phyloP scores from a whole-genome alignment of 2,329 filamentous ascomycete genomes.

The Colletotrichum tropicale region DNA sequence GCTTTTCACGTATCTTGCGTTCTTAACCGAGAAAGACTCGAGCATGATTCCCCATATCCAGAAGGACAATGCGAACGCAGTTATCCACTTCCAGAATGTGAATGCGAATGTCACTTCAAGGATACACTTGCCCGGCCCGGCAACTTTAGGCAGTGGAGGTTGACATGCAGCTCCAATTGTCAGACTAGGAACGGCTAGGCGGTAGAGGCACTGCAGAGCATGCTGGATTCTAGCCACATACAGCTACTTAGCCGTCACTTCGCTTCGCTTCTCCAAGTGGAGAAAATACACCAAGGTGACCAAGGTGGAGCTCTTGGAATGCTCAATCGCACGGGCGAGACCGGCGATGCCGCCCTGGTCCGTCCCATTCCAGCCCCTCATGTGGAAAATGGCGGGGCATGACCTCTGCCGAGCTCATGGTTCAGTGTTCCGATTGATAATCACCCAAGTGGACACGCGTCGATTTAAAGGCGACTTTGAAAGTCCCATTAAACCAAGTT shows the following conservation, averaged over 20 bases:
- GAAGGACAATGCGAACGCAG: not conserved
- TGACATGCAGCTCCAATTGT: constrained; percentile 17
- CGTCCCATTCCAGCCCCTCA: not conserved
- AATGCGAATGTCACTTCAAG: not conserved
- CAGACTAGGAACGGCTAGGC: constrained; percentile 17
- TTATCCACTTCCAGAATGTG: not conserved
- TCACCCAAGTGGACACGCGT: not conserved
- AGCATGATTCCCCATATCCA: not conserved
- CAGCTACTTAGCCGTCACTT: not conserved
- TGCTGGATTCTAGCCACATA: not conserved
- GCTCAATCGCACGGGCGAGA: not conserved
- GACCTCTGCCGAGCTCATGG: not conserved
- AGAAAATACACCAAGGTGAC: not conserved
- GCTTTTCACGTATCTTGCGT: not conserved
- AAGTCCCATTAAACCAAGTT: not conserved
- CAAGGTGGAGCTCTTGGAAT: not conserved
- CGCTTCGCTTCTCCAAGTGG: not conserved
- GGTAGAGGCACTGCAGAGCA: constrained; percentile 11
- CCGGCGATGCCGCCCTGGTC: not conserved
- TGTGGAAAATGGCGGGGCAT: constrained; percentile 5
- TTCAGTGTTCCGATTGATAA: not conserved
- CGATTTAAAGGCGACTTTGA: not conserved
- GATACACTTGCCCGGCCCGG: not conserved
- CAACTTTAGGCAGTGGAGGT: not conserved
- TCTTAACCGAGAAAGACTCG: not conserved